Evolutionary conservation across 768 basidiomycete species (phyloP).

Genomic region (Auriscalpium vulgare): DNA sequence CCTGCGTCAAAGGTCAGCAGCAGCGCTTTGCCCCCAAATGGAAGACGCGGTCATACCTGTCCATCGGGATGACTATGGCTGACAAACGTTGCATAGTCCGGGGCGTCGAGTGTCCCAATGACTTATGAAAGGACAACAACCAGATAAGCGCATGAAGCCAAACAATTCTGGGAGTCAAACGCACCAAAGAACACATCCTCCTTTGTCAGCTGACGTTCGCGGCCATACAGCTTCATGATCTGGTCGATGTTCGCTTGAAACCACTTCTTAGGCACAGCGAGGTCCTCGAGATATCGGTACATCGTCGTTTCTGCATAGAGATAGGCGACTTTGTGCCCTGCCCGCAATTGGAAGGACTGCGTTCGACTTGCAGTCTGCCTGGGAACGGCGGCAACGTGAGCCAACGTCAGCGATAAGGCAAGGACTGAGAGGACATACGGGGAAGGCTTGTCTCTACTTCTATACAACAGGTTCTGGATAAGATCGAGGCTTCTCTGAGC

Average conservation of each 20-base stretch:
- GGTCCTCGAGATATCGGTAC: constrained; percentile 56
- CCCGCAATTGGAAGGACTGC: constrained; percentile 52
- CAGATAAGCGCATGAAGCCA: constrained; percentile 2
- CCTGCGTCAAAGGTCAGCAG: constrained; percentile 24
- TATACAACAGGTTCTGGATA: constrained; percentile 39
- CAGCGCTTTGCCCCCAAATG: not conserved
- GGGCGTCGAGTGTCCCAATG: constrained; percentile 62
- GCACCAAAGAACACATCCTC: constrained; percentile 31
- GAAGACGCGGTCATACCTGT: constrained; percentile 27
- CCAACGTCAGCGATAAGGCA: not conserved
- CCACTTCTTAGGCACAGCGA: constrained; percentile 64
- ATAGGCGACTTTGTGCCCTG: constrained; percentile 58
- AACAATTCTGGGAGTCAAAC: constrained; percentile 7
- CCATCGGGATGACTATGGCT: constrained; percentile 62
- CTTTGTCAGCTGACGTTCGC: constrained; percentile 24
- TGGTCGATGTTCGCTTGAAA: constrained; percentile 60
- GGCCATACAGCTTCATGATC: constrained; percentile 50
- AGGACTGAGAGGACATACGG: constrained; percentile 6
- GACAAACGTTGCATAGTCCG: constrained; percentile 69
- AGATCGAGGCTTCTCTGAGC: constrained; percentile 51
- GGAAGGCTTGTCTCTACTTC: not conserved
- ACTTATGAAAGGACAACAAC: constrained; percentile 26
- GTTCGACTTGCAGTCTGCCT: constrained; percentile 43
- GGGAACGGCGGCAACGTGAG: not conserved
- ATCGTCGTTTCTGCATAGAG: constrained; percentile 63